Conservation (phyloP, 352 stramenopile species). For the Pilasporangium apinafurcum region DNA sequence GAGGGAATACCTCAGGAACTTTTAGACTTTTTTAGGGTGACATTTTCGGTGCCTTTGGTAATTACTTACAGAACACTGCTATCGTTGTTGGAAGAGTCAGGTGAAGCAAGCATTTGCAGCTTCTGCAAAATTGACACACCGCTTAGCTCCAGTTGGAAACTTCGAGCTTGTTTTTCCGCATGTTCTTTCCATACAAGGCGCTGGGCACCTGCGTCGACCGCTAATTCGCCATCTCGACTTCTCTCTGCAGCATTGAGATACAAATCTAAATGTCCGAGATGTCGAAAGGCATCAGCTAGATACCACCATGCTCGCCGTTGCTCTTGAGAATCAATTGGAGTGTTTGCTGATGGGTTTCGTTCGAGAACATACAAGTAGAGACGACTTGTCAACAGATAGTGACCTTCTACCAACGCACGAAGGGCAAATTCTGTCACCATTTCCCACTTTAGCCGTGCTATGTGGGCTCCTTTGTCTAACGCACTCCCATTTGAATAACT, state of each 20-base stretch:
- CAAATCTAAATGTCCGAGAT: slow-evolving; percentile 44
- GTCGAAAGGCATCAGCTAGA: slow-evolving; percentile 56
- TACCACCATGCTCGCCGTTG: slow-evolving; percentile 32
- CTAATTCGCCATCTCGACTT: slow-evolving; percentile 14
- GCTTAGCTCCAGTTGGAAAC: slow-evolving; percentile 1
- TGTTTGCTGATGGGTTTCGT: slow-evolving; percentile 3
- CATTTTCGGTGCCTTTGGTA: no score
- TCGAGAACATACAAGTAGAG: slow-evolving; percentile 43
- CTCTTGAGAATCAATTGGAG: slow-evolving; percentile 1
- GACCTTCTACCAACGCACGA: slow-evolving; percentile 28
- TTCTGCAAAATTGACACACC: neutral
- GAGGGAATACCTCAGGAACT: no score
- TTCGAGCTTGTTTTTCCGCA: slow-evolving; percentile 6
- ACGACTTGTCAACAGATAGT: slow-evolving; percentile 47
- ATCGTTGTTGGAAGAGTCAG: no score
- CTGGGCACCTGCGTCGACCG: neutral
- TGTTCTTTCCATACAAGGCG: slow-evolving; percentile 8
- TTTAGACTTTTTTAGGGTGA: no score
- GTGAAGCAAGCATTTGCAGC: neutral
- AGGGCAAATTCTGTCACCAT: slow-evolving; percentile 41
- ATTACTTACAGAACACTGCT: no score
- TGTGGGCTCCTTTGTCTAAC: neutral
- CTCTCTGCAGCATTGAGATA: slow-evolving; percentile 33
- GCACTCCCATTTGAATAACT: neutral
- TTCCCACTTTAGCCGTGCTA: slow-evolving; percentile 28